A percentile compares a stretch with the other conserved stretches of the same genome.
Evolutionary conservation across 2,329 filamentous ascomycete genomes (phyloP).

Genomic region (Xylaria sp.): DNA sequence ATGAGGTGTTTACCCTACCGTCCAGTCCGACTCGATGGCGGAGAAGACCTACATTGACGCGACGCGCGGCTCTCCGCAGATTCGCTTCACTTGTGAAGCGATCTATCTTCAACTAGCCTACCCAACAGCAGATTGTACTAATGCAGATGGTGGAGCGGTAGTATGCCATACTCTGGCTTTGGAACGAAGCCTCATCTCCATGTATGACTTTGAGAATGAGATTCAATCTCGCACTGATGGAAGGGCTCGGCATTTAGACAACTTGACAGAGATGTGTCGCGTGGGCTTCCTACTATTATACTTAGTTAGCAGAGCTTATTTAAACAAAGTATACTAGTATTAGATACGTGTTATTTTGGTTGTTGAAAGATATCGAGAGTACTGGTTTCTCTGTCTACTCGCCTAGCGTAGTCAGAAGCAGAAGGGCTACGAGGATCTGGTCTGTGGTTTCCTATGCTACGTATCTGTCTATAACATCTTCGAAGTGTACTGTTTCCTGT

Average conservation of each 20-base stretch:
- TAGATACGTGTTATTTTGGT: no score
- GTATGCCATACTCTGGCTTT: not conserved
- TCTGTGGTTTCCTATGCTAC: not conserved
- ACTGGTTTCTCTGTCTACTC: no score
- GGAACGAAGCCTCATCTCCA: not conserved
- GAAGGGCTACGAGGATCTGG: not conserved
- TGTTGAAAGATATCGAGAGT: no score
- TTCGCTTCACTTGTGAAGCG: not conserved
- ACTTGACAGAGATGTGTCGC: no score
- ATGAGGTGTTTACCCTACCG: not conserved
- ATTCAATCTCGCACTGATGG: no score
- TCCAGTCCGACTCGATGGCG: constrained; percentile 35
- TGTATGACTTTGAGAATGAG: no score
- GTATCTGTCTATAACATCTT: not conserved
- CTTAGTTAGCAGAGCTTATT: no score
- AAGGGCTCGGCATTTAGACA: no score
- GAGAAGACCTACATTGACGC: constrained; percentile 45
- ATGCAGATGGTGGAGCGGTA: not conserved
- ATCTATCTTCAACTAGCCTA: not conserved
- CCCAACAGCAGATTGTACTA: not conserved
- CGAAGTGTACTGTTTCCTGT: no score
- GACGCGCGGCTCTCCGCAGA: not conserved
- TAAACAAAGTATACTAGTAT: no score
- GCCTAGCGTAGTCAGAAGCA: not conserved
- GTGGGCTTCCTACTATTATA: no score